These are phyloP conservation scores for Pleurostoma richardsiae DNA, from an alignment of 2,329 filamentous ascomycete genomes.

Conservation along the genomic window DNA sequence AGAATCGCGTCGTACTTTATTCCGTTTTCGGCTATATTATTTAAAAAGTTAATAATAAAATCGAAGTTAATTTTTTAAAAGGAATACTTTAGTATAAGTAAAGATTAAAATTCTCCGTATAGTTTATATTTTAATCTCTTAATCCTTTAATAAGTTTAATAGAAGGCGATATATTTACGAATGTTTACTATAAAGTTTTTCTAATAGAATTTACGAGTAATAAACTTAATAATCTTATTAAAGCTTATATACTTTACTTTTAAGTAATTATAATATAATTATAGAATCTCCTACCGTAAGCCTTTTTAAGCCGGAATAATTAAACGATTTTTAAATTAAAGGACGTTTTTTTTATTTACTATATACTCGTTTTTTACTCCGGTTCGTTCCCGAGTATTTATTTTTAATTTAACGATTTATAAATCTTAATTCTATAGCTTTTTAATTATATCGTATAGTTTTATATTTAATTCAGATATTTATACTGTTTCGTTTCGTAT, in stretches of 20 bases:
- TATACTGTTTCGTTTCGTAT: background rate
- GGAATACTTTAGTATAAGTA: background rate
- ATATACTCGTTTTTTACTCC: background rate
- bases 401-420: background rate
- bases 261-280: background rate
- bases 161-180: background rate
- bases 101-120: background rate
- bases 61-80: background rate
- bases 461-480: background rate
- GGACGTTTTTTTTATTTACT: background rate
- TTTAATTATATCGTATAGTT: background rate
- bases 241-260: background rate
- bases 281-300: background rate
- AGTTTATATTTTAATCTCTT: background rate
- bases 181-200: background rate
- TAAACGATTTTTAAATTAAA: background rate
- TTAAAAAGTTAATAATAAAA: background rate
- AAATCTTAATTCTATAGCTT: background rate
- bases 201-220: background rate
- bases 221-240: background rate
- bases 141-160: background rate
- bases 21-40: background rate
- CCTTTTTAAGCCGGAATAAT: background rate
- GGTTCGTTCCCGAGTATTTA: background rate
- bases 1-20: background rate